Evolutionary conservation across 495 filamentous ascomycete genomes (phyloP), one percentile per base, ranked within the genome.

Genomic region (Haplographium delicatum): DNA sequence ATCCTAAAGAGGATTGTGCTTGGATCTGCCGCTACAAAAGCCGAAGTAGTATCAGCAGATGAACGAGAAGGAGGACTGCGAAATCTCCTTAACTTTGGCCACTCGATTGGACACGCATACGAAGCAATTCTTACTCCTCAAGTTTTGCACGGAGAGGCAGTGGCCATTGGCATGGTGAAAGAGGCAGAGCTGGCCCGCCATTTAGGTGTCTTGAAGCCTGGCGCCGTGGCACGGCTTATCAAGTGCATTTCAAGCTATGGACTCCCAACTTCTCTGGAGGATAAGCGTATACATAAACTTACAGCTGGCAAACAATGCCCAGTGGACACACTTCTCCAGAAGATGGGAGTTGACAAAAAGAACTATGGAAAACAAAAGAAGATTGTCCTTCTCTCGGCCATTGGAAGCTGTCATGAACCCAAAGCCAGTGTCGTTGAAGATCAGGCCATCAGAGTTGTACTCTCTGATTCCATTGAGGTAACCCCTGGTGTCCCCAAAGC

Each of bases 341-440:
- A 94, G 64, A 98, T 98, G 93, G 90, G 83, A 2, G 82, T 97
- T 31, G 93, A 98, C 70, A 98, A 98, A 79, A 98, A 98, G 79
- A 98, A 98, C 47, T 85, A 95, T 26, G 93, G 93, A 1, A 79
- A 78, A 27, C 91, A 94, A 67, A 98, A 97, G 75, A 95, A 94
- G 69, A 84, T 98, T 47, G 93, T 96, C n/a, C 78, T 99, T 5
- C 79, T 99, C 18, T 89, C 89, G 0, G 85, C 85, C 9, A 94
- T 99, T 68, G 93, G 93, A 46, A 79, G 81, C 56, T 90, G 89
- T 9, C 68, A 90, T 55, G 93, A 97, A 66, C 86, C 77, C 39
- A 84, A 84, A 66, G 93, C 93, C 8, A 96, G 80, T 57, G 80
- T 88, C 7, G 93, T 97, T 23, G 76, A 89, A 5, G 95, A 99